phyloP scores from a whole-genome alignment of 495 filamentous ascomycete species.

The Neurospora cerealis region DNA sequence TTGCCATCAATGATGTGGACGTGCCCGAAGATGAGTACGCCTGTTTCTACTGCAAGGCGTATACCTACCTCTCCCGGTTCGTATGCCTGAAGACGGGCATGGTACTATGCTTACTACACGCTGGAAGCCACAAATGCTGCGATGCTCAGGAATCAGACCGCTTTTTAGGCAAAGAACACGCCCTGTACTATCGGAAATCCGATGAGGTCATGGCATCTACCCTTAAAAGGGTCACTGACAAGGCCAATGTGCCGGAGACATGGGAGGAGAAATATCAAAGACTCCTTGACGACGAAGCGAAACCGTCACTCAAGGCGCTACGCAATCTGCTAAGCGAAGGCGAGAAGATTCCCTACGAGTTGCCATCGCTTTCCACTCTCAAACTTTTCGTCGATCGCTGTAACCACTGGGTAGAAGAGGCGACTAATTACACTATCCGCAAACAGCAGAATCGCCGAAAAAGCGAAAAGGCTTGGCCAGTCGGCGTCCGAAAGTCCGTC shows the following conservation, averaged over 20 bases:
- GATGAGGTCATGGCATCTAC: conserved; percentile 56
- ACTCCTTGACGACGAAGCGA: conserved; percentile 68
- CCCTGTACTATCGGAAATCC: conserved; percentile 62
- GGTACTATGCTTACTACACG: conserved; percentile 68
- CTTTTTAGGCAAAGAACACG: conserved; percentile 53
- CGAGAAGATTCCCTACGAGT: conserved; percentile 91
- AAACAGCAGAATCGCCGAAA: conserved; percentile 99
- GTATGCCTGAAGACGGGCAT: conserved; percentile 69
- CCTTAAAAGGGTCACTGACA: conserved; percentile 73
- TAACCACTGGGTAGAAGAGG: conserved; percentile 97
- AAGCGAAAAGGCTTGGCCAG: conserved; percentile 87
- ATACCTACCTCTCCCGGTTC: conserved; percentile 84
- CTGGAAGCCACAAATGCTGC: conserved; percentile 72
- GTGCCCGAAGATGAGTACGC: conserved; percentile 82
- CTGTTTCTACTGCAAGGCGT: conserved; percentile 86
- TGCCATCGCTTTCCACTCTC: conserved; percentile 73
- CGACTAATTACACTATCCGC: conserved; percentile 89
- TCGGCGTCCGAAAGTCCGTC: conserved; percentile 49
- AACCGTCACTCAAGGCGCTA: conserved; percentile 76
- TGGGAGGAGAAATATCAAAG: conserved; percentile 90
- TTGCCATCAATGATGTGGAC: conserved; percentile 56
- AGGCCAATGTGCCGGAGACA: conserved; percentile 71
- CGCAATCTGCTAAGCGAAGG: conserved; percentile 83
- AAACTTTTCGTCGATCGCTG: conserved; percentile 86
- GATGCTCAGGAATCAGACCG: conserved; percentile 49